Evolutionary conservation across 2,329 filamentous ascomycete genomes (phyloP), one percentile per base, ranked within the genome.

Genomic region (Sphaerulina vaccinii): DNA sequence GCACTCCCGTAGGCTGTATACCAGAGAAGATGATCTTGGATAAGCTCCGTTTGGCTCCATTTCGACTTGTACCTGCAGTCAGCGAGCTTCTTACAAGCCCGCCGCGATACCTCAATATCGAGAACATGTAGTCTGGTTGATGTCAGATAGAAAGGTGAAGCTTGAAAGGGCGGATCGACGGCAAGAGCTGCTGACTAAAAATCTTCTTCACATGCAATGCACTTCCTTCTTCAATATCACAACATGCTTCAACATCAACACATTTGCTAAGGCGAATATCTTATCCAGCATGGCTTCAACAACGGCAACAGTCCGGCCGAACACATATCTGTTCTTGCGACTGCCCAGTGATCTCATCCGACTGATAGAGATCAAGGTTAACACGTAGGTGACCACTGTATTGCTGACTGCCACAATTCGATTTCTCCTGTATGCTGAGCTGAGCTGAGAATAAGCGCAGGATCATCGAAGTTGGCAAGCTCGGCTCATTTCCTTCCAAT

Each of bases 1-100:
- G 93, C 19, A 95, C 80, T 29, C 92, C 93, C 0, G 93, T 99
- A 15, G 93, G 93, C 71, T 99, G 93, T 62, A 99, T 99, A 47
- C 91, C 93, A 3, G 93, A 97, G 76, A 99, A 96, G 64, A 97
- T 82, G 53, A 86, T 77, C 49, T 77, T 67, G 10, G 15, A 11
- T 40, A 48, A 32, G 5, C 23, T 32, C 19, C 37, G 40, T 24
- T 27, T 36, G 24, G 24, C 7, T 7, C 21, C 11, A 9, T 21
- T 6, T 22, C 24, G 36, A 21, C 18, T 10, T 6, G 8, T 8
- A 10, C 21, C n/a, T 48, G n/a, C 24, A 40, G 35, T 13, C 19
- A 48, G 8, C 13, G 3, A 36, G 7, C 19, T 11, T 41, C 18
- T 40, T 21, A 27, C 24, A 39, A 11, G 11, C 5, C 19, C 27